Evolutionary conservation across 1,284 basidiomycete species (phyloP).

Genomic region (Ustilago sp.): DNA sequence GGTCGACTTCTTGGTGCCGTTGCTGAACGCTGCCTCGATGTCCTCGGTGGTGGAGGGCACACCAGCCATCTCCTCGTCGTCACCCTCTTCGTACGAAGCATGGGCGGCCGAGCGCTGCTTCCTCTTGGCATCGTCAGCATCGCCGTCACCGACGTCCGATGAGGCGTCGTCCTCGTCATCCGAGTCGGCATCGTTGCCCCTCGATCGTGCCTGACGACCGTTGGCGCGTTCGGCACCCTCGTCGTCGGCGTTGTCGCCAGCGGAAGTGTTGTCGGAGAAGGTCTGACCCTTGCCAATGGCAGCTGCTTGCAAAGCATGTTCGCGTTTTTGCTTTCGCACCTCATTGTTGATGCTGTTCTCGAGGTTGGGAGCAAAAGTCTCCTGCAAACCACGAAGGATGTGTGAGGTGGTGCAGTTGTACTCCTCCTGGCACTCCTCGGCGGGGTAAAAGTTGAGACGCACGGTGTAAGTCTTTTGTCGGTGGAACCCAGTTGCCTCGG

Average conservation of each 20-base stretch:
- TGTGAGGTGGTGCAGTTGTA: slow-evolving; percentile 83
- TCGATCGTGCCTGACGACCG: slow-evolving; percentile 26
- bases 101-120: slow-evolving; percentile 77
- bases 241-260: slow-evolving; percentile 53
- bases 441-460: slow-evolving; percentile 86
- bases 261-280: slow-evolving; percentile 74
- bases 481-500: slow-evolving; percentile 72
- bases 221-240: slow-evolving; percentile 76
- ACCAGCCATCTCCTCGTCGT: slow-evolving; percentile 56
- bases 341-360: slow-evolving; percentile 88
- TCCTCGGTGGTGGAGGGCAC: slow-evolving; percentile 71
- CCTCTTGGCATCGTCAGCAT: slow-evolving; percentile 79
- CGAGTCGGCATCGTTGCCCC: slow-evolving; percentile 50
- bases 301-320: slow-evolving; percentile 82
- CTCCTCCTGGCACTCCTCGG: slow-evolving; percentile 84
- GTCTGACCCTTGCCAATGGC: slow-evolving; percentile 77
- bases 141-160: slow-evolving; percentile 75
- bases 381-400: slow-evolving; percentile 80
- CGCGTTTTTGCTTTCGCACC: slow-evolving; percentile 85
- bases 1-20: slow-evolving; percentile 47
- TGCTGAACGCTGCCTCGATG: slow-evolving; percentile 77
- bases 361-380: slow-evolving; percentile 83
- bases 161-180: slow-evolving; percentile 56
- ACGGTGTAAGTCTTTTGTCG: slow-evolving; percentile 87
- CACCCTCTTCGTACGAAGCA: slow-evolving; percentile 77